Conservation (phyloP, 1,284 basidiomycete genomes). For the Melanopsichium pennsylvanicum region DNA sequence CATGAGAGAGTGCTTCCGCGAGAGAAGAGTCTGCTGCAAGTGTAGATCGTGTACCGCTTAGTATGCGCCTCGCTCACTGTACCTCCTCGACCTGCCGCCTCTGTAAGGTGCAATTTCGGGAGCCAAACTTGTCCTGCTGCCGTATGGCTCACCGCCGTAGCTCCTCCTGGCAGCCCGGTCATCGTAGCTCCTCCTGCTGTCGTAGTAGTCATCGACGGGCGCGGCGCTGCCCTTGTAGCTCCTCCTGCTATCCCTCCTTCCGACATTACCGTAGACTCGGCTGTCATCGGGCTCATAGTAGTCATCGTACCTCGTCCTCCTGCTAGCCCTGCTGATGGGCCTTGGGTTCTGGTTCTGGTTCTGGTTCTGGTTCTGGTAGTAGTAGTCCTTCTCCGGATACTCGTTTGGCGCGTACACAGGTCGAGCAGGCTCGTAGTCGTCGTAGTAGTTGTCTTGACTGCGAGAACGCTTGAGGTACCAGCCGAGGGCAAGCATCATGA, state of each 20-base stretch:
- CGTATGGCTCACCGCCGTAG: conserved; percentile 29
- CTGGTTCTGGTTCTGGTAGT: too few relatives aligned
- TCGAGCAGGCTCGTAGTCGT: conserved; percentile 44
- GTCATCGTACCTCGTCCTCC: conserved; percentile 43
- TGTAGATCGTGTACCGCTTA: not conserved
- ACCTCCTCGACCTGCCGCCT: conserved; percentile 41
- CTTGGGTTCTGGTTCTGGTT: conserved; percentile 19
- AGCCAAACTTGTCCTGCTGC: conserved; percentile 28
- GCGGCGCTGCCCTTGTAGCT: conserved; percentile 1
- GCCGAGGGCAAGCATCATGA: conserved; percentile 43
- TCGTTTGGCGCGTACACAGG: conserved; percentile 26
- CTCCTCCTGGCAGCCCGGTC: conserved; percentile 29
- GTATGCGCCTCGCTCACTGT: conserved; percentile 48
- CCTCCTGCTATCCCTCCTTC: conserved; percentile 28
- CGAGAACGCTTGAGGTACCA: conserved; percentile 45
- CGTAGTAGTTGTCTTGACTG: conserved; percentile 39
- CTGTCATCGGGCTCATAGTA: conserved; percentile 42
- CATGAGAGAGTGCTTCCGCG: not conserved
- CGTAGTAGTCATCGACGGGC: conserved; percentile 20
- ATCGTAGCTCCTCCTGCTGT: conserved; percentile 39
- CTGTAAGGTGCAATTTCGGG: conserved; percentile 35
- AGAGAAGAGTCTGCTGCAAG: too few relatives aligned
- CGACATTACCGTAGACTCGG: conserved; percentile 44
- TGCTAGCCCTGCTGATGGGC: conserved; percentile 33
- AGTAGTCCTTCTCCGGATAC: conserved; percentile 28